Evolutionary conservation across 495 filamentous ascomycete genomes (phyloP), one percentile per base, ranked within the genome.

Genomic region (Aspergillus biplanus): DNA sequence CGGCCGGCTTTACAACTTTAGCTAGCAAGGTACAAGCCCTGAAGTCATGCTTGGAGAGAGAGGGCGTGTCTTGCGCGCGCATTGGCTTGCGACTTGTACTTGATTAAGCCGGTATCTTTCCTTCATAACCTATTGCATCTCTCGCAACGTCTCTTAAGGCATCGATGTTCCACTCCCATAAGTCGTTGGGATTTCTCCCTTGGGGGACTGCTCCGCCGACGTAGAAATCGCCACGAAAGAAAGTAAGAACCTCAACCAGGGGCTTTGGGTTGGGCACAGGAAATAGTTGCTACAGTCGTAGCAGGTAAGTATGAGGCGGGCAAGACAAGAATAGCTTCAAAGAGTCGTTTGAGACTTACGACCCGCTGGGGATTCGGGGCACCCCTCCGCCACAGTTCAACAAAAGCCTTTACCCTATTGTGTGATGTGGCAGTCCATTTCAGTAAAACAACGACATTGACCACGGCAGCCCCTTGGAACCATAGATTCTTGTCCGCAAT

Each of bases 161-260:
- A 21, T 61, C 48, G 4, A 61, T 6, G 4, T 53, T 1, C 47
- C 58, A 61, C 21, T 15, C 4, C 47, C 47, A 53, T 7, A 33
- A 13, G 33, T 61, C 58, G 15, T 53, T 52, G 3, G 48, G 48
- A 52, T 61, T 61, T 42, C 58, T 33, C 15, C 58, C 58, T 4
- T 18, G 4, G 5, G 58, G 58, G 2, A 61, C 58, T 3, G 12
- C 16, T 5, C 48, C 58, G 4, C 35, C 33, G 4, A 16, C 16
- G 31, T 61, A 61, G 42, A 61, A 61, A 27, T 61, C 58, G 11
- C 11, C 6, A 0, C 58, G 33, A 44, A 42, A 44, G 11, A 21
- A 61, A 4, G n/a, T 32, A 5, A 61, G 11, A 3, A 8, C 27
- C 37, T 61, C 48, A 5, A 33, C 7, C 6, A 18, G 47, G 58